Evolutionary conservation across 345 rosid genomes (phyloP), one percentile per base, ranked within the genome.

Genomic region (Corchorus capsularis): DNA sequence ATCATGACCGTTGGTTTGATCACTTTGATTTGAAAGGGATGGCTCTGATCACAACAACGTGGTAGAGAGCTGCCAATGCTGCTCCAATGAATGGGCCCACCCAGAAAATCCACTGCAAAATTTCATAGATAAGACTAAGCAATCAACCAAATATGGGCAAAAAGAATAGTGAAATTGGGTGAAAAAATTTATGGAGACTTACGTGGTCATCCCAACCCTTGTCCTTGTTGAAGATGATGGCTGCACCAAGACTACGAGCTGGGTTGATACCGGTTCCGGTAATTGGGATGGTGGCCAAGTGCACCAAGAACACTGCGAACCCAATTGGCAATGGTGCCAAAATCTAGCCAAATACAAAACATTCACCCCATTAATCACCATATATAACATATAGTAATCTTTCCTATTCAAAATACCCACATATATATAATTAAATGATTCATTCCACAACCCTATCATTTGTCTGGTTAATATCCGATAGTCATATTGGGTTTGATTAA

Each of bases 61-160:
- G 94, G 83, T 91, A 91, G 2, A 91, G 76, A 56, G 94, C 94
- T n/a, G 94, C 94, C 19, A 91, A 89, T 37, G 86, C 90, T 39
- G 94, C 94, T 17, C 94, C 94, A 32, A 87, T 73, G 79, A 91
- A 87, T 54, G 94, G 94, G 27, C 94, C 94, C 0, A 91, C 90
- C 94, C 94, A 91, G 83, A 91, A 91, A 4, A 91, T 81, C 94
- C 94, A 91, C 94, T 90, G 86, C 81, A 72, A 61, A 65, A 3
- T 66, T 73, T 22, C 45, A 37, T 27, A 9, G 37, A 9, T 1
- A 54, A 3, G 69, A 6, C 37, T 39, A 20, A 74, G 45, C 3
- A 53, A 53, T 47, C 34, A 8, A 7, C 20, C 32, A 46, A 1
- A 4, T 22, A 8, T 4, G 19, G 22, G 39, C 14, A 0, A 41